Conservation (phyloP, 2,329 filamentous ascomycete genomes). For the Alternaria triticimaculans region DNA sequence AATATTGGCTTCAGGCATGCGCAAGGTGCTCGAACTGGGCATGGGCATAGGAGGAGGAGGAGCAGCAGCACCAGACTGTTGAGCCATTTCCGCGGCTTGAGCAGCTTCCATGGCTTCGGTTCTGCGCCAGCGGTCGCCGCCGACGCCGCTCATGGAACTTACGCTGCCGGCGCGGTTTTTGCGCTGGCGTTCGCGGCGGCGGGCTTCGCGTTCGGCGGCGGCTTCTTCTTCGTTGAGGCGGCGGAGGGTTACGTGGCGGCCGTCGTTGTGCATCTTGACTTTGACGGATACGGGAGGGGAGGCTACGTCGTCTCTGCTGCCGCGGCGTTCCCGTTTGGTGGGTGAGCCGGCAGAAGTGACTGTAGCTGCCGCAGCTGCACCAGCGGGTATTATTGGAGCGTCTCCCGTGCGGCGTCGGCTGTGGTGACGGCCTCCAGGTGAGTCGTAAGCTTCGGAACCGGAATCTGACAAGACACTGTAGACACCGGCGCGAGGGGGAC, state of each 20-base stretch:
- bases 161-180: conserved; percentile 49
- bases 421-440: conserved; percentile 46
- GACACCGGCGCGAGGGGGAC: conserved; percentile 44
- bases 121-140: conserved; percentile 50
- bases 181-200: conserved; percentile 55
- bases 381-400: conserved; percentile 34
- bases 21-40: conserved; percentile 32
- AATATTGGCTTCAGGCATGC: conserved; percentile 39
- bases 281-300: conserved; percentile 69
- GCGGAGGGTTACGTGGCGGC: conserved; percentile 67
- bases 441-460: conserved; percentile 48
- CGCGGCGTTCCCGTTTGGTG: conserved; percentile 39
- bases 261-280: conserved; percentile 70
- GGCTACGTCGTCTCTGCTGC: conserved; percentile 52
- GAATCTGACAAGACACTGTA: conserved; percentile 51
- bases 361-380: conserved; percentile 34
- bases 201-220: conserved; percentile 63
- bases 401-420: conserved; percentile 39
- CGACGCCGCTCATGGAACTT: conserved; percentile 46
- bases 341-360: conserved; percentile 37
- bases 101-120: conserved; percentile 47
- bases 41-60: conserved; percentile 38
- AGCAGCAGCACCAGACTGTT: conserved; percentile 16
- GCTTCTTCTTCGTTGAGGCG: conserved; percentile 68
- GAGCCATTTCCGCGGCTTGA: conserved; percentile 41